Evolutionary conservation across 331 rosid species (phyloP).

Genomic region (Cydonia oblonga): DNA sequence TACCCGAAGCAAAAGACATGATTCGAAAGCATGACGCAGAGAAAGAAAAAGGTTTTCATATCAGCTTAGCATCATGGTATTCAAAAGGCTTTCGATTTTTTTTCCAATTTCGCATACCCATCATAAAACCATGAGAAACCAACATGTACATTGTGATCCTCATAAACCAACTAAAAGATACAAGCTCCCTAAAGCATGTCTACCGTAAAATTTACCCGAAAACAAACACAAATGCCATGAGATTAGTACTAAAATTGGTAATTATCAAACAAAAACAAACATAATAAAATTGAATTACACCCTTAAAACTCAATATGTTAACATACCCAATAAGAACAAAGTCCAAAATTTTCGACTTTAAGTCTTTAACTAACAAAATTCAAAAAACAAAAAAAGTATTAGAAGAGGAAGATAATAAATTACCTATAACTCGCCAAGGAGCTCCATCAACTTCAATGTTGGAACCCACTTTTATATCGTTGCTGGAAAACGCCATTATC

Average conservation of each 20-base stretch:
- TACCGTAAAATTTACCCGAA: not conserved
- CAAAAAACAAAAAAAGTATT: not conserved
- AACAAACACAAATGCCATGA: not conserved
- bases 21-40: not conserved
- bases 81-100: not conserved
- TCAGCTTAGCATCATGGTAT: not conserved
- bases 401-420: not conserved
- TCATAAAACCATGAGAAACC: not conserved
- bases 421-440: conserved; percentile 81
- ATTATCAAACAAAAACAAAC: not conserved
- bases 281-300: not conserved
- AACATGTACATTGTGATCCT: not conserved
- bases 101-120: not conserved
- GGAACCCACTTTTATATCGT: conserved; percentile 79
- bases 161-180: not conserved
- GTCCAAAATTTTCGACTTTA: not conserved
- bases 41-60: not conserved
- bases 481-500: conserved; percentile 63
- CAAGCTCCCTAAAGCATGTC: not conserved
- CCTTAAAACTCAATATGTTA: not conserved
- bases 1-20: not conserved
- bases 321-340: not conserved
- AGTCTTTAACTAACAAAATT: not conserved
- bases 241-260: not conserved
- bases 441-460: conserved; percentile 76